phyloP scores from a whole-genome alignment of 495 filamentous ascomycete species.

The Penicillium flavigenum region DNA sequence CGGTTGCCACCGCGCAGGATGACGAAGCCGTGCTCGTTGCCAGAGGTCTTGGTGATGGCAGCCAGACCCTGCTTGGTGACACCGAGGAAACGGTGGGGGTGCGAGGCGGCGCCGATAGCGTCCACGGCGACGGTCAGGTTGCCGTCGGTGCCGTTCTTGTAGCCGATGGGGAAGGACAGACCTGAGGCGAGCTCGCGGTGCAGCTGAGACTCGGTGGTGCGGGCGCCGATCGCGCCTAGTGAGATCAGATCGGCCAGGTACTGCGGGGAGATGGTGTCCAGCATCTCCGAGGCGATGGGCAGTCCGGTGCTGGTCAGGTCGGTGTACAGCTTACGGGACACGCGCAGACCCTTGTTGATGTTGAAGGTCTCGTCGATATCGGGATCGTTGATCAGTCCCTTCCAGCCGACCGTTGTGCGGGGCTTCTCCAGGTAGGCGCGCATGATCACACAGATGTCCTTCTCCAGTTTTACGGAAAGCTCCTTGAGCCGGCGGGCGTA shows the following conservation, averaged over 20 bases:
- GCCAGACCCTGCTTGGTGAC: constrained; percentile 98
- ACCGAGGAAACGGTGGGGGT: constrained; percentile 96
- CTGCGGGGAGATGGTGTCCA: constrained; percentile 96
- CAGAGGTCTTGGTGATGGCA: constrained; percentile 86
- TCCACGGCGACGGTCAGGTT: constrained; percentile 92
- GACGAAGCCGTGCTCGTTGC: constrained; percentile 96
- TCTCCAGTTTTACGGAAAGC: constrained; percentile 68
- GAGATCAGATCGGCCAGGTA: constrained; percentile 95
- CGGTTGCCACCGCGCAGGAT: constrained; percentile 88
- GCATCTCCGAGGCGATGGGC: constrained; percentile 95
- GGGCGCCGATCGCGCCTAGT: constrained; percentile 90
- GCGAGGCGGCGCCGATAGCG: constrained; percentile 86
- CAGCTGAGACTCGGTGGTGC: constrained; percentile 95
- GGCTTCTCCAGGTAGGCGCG: constrained; percentile 99
- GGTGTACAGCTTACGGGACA: constrained; percentile 84
- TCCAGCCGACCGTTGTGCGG: constrained; percentile 98
- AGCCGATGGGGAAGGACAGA: constrained; percentile 95
- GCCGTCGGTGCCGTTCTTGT: constrained; percentile 99
- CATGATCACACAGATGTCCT: constrained; percentile 92
- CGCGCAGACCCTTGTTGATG: constrained; percentile 97
- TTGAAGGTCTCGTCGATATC: constrained; percentile 96
- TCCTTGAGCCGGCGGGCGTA: constrained; percentile 77
- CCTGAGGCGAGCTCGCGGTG: constrained; percentile 96
- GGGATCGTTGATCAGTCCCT: constrained; percentile 97
- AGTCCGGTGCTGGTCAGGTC: constrained; percentile 83